phyloP scores from a whole-genome alignment of 2,329 filamentous ascomycete genomes.

The Tolypocladium inflatum region DNA sequence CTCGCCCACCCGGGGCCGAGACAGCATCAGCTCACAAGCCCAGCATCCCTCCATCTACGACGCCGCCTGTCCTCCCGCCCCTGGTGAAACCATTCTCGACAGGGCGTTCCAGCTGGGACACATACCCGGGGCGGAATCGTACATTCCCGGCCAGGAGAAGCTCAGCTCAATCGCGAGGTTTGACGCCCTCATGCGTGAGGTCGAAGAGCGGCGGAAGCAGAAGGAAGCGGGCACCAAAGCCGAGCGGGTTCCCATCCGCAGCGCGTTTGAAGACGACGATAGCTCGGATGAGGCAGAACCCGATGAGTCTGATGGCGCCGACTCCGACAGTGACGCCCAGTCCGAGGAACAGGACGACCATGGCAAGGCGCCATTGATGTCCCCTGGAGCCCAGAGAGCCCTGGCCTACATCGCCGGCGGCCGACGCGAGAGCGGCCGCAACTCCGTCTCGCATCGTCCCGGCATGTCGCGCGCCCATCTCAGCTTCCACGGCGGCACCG shows the following conservation, averaged over 20 bases:
- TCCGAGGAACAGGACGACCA: conserved; percentile 20
- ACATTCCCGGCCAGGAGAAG: conserved; percentile 49
- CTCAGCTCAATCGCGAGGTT: conserved; percentile 56
- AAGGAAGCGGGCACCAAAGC: conserved; percentile 23
- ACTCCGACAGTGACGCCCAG: conserved; percentile 30
- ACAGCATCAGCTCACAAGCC: conserved; percentile 43
- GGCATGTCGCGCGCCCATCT: conserved; percentile 19
- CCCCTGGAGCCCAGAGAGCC: conserved; percentile 37
- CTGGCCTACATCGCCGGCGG: conserved; percentile 40
- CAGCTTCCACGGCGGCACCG: conserved; percentile 18
- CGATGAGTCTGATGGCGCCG: conserved; percentile 28
- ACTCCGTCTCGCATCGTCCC: conserved; percentile 22
- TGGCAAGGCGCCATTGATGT: conserved; percentile 23
- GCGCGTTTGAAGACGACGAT: conserved; percentile 42
- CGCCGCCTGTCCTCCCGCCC: conserved; percentile 40
- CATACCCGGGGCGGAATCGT: conserved; percentile 50
- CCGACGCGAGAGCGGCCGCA: conserved; percentile 5
- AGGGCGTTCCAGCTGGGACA: conserved; percentile 54
- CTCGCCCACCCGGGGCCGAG: conserved; percentile 45
- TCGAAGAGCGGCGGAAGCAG: conserved; percentile 39
- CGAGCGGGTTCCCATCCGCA: conserved; percentile 29
- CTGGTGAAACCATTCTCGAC: conserved; percentile 58
- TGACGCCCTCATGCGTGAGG: conserved; percentile 55
- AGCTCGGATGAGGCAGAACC: conserved; percentile 31
- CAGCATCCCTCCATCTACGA: conserved; percentile 27